Evolutionary conservation across 257 asterid species (phyloP), one percentile per base, ranked within the genome.

Genomic region (Lycium ferocissimum): DNA sequence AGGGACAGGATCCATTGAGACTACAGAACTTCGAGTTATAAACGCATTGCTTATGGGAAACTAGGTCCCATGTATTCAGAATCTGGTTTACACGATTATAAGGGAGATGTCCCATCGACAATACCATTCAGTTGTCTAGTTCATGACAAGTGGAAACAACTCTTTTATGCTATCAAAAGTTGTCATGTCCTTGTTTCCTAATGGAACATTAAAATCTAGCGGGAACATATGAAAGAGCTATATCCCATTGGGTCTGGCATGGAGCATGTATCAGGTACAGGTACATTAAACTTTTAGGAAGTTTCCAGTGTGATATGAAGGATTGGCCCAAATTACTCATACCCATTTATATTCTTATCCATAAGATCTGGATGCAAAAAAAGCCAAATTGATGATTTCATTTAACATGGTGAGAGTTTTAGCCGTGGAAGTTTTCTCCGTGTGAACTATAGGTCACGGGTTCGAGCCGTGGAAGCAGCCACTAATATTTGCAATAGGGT

Each of bases 1-100:
- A 76, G 14, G 59, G 61, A n/a, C 3, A 11, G 62, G 82, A 33
- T 78, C 63, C 65, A 53, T 78, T 78, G 11, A 78, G 82, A 78
- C 17, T 53, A 53, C 15, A 53, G 13, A 26, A 8, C 49, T 53
- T 78, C 9, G 0, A 78, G 62, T 57, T 78, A 11, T 53, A 78
- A 78, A 15, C 45, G 7, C 13, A 15, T 15, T 53, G 49, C 65
- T 78, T 26, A 8, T 14, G 47, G 61, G 26, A 33, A 53, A 76
- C 49, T 53, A 75, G 14, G 62, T 75, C 22, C 62, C 81, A 22
- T 51, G 38, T 49, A 22, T 75, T 49, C 61, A 13, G 9, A 49
- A 49, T 54, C 14, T 49, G 62, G 62, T 75, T 75, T 22, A 22
- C 61, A 49, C 9, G 0, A 75, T 49, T 22, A 49, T 33, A 51